These are phyloP conservation scores for Helicostylum pulchrum DNA, from an alignment of 192 early-diverging fungal species.

Conservation along the genomic window DNA sequence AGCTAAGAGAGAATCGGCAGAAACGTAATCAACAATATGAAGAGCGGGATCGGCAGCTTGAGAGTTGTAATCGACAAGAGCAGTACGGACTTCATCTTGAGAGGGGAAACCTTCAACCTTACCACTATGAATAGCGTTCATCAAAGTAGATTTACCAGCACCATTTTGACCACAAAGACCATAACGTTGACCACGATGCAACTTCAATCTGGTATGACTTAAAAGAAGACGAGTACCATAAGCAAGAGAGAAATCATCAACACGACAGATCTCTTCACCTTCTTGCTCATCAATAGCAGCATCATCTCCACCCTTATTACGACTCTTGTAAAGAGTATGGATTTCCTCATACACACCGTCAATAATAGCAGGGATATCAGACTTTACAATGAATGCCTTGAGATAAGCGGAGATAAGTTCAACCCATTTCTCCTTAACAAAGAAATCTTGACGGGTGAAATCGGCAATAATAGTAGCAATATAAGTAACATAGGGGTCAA, in stretches of 20 bases:
- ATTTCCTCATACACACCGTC: conserved; percentile 36
- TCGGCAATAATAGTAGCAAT: conserved; percentile 51
- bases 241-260: conserved; percentile 75
- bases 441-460: conserved; percentile 57
- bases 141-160: conserved; percentile 78
- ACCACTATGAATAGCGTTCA: conserved; percentile 76
- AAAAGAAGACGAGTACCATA: conserved; percentile 77
- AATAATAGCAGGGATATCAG: conserved; percentile 42
- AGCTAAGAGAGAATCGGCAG: conserved; percentile 45
- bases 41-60: conserved; percentile 65
- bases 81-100: conserved; percentile 64
- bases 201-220: conserved; percentile 55
- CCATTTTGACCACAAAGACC: conserved; percentile 81
- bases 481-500: conserved; percentile 50
- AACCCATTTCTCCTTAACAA: conserved; percentile 58
- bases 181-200: conserved; percentile 75
- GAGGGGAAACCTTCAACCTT: conserved; percentile 78
- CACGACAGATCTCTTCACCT: conserved; percentile 50
- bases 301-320: conserved; percentile 40
- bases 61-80: conserved; percentile 72
- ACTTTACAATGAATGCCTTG: conserved; percentile 50
- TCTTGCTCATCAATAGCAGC: conserved; percentile 45
- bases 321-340: conserved; percentile 25
- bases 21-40: conserved; percentile 59
- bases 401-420: conserved; percentile 50